These are phyloP conservation scores for Grosmannia clavigera DNA, from an alignment of 2,329 filamentous ascomycete genomes.

Conservation along the genomic window DNA sequence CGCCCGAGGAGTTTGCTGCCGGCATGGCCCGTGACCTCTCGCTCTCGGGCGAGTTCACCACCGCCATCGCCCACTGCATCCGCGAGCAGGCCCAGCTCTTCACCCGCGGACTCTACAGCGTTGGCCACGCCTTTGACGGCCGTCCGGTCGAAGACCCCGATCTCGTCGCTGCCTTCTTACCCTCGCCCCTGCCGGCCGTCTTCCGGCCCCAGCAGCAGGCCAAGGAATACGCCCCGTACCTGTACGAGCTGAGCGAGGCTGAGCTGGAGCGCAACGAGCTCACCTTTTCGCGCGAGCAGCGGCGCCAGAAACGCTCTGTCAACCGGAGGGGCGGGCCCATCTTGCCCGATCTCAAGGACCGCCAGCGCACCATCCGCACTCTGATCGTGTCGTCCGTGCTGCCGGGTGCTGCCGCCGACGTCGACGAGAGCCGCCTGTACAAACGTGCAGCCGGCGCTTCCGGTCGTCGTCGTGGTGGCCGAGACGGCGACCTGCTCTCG, in stretches of 20 bases:
- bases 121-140: constrained; percentile 90
- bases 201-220: constrained; percentile 87
- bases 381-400: constrained; percentile 86
- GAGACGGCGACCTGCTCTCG: constrained; percentile 56
- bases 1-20: constrained; percentile 83
- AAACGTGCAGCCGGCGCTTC: constrained; percentile 57
- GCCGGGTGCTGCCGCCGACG: constrained; percentile 65
- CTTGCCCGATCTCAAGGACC: constrained; percentile 89
- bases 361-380: constrained; percentile 84
- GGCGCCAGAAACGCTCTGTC: constrained; percentile 87
- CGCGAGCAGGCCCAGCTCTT: constrained; percentile 93
- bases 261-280: constrained; percentile 85
- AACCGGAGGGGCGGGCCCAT: constrained; percentile 87
- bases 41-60: constrained; percentile 89
- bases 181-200: constrained; percentile 67
- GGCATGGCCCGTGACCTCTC: constrained; percentile 85
- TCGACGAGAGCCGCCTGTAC: constrained; percentile 80
- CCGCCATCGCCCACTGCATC: constrained; percentile 94
- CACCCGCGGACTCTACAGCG: constrained; percentile 81
- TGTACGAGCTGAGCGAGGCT: constrained; percentile 86
- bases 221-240: constrained; percentile 85
- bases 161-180: constrained; percentile 71
- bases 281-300: constrained; percentile 85
- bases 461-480: constrained; percentile 38
- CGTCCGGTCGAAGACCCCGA: constrained; percentile 87